Evolutionary conservation across 1,284 basidiomycete genomes (phyloP).

Genomic region (Ganoderma lingzhi): DNA sequence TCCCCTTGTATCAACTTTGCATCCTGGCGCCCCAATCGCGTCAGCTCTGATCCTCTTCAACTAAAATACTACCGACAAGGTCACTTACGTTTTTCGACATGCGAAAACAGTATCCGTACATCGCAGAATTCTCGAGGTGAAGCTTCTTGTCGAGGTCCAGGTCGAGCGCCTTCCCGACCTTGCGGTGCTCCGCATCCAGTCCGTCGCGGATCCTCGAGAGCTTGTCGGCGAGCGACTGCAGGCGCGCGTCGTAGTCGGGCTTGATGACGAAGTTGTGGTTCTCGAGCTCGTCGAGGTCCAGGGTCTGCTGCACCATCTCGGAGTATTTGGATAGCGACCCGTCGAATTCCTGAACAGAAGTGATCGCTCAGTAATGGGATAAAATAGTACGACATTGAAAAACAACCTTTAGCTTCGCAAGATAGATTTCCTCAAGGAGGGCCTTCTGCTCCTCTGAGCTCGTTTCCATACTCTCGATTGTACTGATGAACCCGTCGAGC

Average conservation of each 20-base stretch:
- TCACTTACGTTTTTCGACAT: constrained; percentile 84
- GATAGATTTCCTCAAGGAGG: constrained; percentile 75
- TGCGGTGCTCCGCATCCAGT: constrained; percentile 85
- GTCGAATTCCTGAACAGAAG: constrained; percentile 62
- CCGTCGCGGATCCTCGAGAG: constrained; percentile 76
- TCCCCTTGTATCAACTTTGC: constrained; percentile 72
- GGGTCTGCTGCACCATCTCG: constrained; percentile 96
- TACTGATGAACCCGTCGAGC: constrained; percentile 80
- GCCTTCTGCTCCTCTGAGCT: constrained; percentile 55
- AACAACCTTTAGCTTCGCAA: constrained; percentile 67
- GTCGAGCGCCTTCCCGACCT: constrained; percentile 77
- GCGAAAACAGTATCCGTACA: constrained; percentile 94
- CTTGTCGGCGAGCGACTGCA: constrained; percentile 77
- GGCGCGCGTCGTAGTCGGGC: constrained; percentile 85
- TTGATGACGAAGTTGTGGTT: constrained; percentile 93
- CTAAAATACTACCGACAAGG: background rate
- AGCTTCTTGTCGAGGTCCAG: constrained; percentile 97
- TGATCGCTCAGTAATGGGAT: background rate
- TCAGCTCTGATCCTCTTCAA: constrained; percentile 14
- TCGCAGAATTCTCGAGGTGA: constrained; percentile 92
- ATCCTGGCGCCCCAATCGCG: constrained; percentile 61
- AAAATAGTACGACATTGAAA: background rate
- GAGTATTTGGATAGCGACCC: constrained; percentile 79
- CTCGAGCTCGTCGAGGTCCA: constrained; percentile 89
- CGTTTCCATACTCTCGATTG: constrained; percentile 61